These are phyloP conservation scores for Sarocladium kiliense DNA, from an alignment of 2,329 filamentous ascomycete species.

Conservation along the genomic window DNA sequence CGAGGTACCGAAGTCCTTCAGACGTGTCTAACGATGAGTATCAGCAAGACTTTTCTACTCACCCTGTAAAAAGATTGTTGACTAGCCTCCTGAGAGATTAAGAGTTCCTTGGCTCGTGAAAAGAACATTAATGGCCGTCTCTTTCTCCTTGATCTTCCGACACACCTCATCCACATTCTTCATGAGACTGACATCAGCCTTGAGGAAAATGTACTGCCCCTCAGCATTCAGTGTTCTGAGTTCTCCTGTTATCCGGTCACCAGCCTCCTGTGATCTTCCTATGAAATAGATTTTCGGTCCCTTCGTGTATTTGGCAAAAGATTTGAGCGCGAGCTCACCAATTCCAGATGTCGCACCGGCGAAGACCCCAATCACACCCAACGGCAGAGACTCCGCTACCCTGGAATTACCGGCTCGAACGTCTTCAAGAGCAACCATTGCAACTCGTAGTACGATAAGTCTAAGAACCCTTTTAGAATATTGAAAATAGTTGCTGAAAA, in stretches of 20 bases:
- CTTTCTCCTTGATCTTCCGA: constrained; percentile 35
- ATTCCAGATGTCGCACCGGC: constrained; percentile 52
- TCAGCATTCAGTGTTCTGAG: constrained; percentile 35
- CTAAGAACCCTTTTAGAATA: neutral
- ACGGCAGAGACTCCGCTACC: neutral
- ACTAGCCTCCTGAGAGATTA: constrained; percentile 16
- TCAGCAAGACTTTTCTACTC: neutral
- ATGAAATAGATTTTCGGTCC: constrained; percentile 46
- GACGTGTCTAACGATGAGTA: constrained; percentile 37
- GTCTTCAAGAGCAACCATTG: neutral
- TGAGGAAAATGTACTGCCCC: constrained; percentile 41
- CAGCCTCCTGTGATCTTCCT: constrained; percentile 35
- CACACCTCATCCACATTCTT: constrained; percentile 45
- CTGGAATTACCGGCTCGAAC: neutral
- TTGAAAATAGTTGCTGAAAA: too few relatives aligned
- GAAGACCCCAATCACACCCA: constrained; percentile 39
- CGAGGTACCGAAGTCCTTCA: constrained; percentile 50
- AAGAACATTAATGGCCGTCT: constrained; percentile 40
- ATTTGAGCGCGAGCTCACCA: constrained; percentile 40
- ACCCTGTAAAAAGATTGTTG: neutral
- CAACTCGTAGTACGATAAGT: neutral
- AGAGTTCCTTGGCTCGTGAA: constrained; percentile 37
- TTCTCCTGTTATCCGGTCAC: constrained; percentile 33
- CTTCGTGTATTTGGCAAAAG: constrained; percentile 34
- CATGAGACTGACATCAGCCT: constrained; percentile 44